phyloP scores from a whole-genome alignment of 108 stramenopile genomes.

The Fragilariopsis cylindrus region DNA sequence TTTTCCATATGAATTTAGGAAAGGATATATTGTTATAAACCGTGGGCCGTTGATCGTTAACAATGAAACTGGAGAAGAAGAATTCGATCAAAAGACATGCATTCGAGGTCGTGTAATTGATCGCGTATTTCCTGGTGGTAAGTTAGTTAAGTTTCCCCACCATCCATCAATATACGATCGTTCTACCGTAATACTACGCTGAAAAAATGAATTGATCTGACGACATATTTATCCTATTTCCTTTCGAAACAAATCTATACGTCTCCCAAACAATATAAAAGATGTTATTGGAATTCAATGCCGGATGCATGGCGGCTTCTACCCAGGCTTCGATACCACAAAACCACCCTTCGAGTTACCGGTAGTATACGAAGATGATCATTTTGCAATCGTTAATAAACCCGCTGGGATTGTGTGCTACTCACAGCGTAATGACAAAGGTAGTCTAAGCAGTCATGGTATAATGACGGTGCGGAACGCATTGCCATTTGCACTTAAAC shows the following conservation, averaged over 20 bases:
- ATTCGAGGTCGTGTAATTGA: slow-evolving; percentile 61
- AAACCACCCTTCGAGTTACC: slow-evolving; percentile 72
- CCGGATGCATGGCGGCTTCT: slow-evolving; percentile 57
- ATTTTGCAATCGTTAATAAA: slow-evolving; percentile 83
- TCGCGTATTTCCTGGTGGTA: slow-evolving; percentile 70
- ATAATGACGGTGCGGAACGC: slow-evolving; percentile 61
- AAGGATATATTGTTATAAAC: slow-evolving; percentile 61
- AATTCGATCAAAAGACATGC: slow-evolving; percentile 47
- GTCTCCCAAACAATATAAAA: neutral
- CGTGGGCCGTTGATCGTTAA: slow-evolving; percentile 38
- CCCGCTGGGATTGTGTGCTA: slow-evolving; percentile 75
- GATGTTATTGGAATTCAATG: slow-evolving; percentile 73
- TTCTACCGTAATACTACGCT: too few species aligned
- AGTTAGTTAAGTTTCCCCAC: neutral
- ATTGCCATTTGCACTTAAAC: slow-evolving; percentile 62
- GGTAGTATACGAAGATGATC: slow-evolving; percentile 83
- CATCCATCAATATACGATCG: too few species aligned
- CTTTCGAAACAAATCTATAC: too few species aligned
- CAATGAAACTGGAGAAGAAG: slow-evolving; percentile 15
- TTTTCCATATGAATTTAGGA: slow-evolving; percentile 27
- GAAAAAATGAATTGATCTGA: too few species aligned
- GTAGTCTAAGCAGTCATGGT: slow-evolving; percentile 51
- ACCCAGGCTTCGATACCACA: slow-evolving; percentile 49
- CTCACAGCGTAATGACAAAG: slow-evolving; percentile 44
- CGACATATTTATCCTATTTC: too few species aligned